Evolutionary conservation across 2,329 filamentous ascomycete genomes (phyloP).

Genomic region (Dendrostoma leiphaemia): DNA sequence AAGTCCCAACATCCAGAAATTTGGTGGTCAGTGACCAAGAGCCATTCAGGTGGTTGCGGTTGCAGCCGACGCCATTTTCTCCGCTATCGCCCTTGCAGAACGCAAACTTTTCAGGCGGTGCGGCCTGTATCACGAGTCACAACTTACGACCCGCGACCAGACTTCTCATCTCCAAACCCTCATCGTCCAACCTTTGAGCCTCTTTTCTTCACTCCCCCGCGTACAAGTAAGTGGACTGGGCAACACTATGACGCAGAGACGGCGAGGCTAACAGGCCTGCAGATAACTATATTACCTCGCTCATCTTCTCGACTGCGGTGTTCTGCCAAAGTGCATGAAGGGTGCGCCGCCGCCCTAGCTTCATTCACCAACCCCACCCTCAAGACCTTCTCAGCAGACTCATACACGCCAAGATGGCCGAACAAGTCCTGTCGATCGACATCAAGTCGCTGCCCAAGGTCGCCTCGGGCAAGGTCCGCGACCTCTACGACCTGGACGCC

Average conservation of each 20-base stretch:
- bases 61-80: constrained; percentile 8
- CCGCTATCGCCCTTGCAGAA: constrained; percentile 15
- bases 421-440: constrained; percentile 22
- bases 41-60: neutral
- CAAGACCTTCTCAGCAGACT: too few relatives aligned
- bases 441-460: constrained; percentile 31
- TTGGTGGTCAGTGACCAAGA: neutral
- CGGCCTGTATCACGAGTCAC: constrained; percentile 4
- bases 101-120: constrained; percentile 17
- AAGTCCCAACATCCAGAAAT: neutral
- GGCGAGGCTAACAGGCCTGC: too few relatives aligned
- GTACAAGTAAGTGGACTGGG: too few relatives aligned
- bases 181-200: neutral
- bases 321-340: too few relatives aligned
- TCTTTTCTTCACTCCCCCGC: too few relatives aligned
- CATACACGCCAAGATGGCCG: constrained; percentile 11
- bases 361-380: too few relatives aligned
- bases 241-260: too few relatives aligned
- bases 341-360: too few relatives aligned
- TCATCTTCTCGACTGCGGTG: too few relatives aligned
- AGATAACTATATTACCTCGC: too few relatives aligned
- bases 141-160: neutral
- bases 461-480: constrained; percentile 30
- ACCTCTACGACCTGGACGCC: constrained; percentile 27
- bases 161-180: neutral